Evolutionary conservation across 2,329 filamentous ascomycete genomes (phyloP).

Genomic region (Exophiala sp.): DNA sequence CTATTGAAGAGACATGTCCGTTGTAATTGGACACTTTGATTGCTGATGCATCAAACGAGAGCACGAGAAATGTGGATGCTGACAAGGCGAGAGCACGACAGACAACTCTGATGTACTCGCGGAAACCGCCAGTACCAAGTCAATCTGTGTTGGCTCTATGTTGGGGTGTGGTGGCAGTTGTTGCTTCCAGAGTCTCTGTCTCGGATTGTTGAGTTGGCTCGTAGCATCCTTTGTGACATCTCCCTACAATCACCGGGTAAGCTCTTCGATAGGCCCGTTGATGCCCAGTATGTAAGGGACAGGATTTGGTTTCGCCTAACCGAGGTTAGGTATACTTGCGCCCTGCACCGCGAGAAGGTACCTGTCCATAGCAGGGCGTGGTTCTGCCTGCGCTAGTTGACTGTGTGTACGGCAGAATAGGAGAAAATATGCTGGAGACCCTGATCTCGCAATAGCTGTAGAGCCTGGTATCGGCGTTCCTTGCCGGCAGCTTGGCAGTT

Average conservation of each 20-base stretch:
- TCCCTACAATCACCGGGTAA: background rate
- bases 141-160: background rate
- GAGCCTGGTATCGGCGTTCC: too few species aligned
- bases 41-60: too few species aligned
- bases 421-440: background rate
- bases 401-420: too few species aligned
- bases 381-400: too few species aligned
- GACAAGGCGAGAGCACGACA: too few species aligned
- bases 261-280: background rate
- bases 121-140: background rate
- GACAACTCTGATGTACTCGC: background rate
- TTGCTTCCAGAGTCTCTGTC: background rate
- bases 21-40: background rate
- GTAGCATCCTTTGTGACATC: background rate
- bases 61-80: background rate
- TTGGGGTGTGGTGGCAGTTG: too few species aligned
- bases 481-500: too few species aligned
- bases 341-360: constrained; percentile 24
- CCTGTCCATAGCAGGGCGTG: constrained; percentile 23
- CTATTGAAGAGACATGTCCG: background rate
- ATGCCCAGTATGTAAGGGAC: constrained; percentile 5
- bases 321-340: constrained; percentile 13
- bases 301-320: constrained; percentile 21
- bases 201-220: background rate
- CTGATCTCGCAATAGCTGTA: too few species aligned